These are phyloP conservation scores for Blakeslea trispora DNA, from an alignment of 371 early-diverging fungal genomes.

Conservation along the genomic window DNA sequence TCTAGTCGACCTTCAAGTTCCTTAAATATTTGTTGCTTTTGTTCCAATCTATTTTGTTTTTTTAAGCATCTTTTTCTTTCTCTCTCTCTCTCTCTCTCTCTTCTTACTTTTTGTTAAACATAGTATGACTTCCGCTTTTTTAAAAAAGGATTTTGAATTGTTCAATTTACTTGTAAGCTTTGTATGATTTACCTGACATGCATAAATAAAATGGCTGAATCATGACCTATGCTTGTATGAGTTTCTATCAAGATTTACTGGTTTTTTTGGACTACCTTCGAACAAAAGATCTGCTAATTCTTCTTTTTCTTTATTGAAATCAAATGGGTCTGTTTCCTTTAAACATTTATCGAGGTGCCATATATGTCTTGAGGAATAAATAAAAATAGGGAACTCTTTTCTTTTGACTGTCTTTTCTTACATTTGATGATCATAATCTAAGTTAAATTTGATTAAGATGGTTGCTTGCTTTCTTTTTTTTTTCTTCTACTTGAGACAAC, in stretches of 20 bases:
- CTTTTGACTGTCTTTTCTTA: not conserved
- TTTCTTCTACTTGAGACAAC: no score
- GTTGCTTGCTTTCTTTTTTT: no score
- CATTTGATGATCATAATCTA: not conserved
- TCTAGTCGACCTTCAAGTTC: not conserved
- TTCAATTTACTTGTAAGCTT: not conserved
- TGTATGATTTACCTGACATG: not conserved
- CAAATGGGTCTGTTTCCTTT: not conserved
- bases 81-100: no score
- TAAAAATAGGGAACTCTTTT: not conserved
- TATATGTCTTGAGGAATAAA: not conserved
- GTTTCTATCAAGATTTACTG: no score
- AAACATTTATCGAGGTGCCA: not conserved
- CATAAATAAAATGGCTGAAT: not conserved
- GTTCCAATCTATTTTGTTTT: not conserved
- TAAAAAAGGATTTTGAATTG: no score
- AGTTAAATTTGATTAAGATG: no score
- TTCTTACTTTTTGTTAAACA: not conserved
- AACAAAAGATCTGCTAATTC: not conserved
- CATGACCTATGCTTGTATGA: not conserved
- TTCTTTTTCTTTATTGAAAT: not conserved
- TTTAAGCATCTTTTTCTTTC: no score
- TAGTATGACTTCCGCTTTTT: not conserved
- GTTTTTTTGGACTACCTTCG: no score
- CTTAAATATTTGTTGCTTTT: not conserved